phyloP scores from a whole-genome alignment of 257 asterid genomes.

The Solanum tarapatanum region DNA sequence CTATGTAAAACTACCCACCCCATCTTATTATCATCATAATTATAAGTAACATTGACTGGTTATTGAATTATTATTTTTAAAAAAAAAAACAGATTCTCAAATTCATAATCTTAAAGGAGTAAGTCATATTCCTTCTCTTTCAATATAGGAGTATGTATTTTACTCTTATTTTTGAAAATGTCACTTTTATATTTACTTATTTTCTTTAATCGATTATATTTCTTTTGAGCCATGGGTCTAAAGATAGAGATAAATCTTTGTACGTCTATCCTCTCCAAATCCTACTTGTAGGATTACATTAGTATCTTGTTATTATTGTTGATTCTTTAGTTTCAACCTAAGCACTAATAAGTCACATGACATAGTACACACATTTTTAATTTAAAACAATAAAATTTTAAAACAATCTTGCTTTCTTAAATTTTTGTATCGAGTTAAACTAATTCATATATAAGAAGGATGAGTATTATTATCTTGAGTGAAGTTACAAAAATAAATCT shows the following conservation, averaged over 20 bases:
- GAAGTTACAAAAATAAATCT: no score
- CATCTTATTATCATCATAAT: neutral
- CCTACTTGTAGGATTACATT: neutral
- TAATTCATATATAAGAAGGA: neutral
- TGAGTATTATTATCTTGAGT: no score
- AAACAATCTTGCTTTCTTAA: no score
- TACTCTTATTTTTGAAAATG: neutral
- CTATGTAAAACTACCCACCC: neutral
- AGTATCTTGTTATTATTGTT: accelerated
- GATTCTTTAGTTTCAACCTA: neutral
- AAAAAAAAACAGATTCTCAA: neutral
- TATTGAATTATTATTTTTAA: no score
- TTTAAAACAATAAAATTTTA: neutral
- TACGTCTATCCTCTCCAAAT: neutral
- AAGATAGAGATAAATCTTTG: neutral
- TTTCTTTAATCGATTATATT: no score
- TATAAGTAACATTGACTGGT: neutral
- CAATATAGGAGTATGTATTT: neutral
- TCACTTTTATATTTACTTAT: neutral
- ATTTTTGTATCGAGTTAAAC: neutral
- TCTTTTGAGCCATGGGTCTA: neutral
- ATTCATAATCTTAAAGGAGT: neutral
- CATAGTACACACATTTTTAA: neutral
- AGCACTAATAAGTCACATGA: neutral
- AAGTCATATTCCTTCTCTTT: neutral